Evolutionary conservation across 305 asterid species (phyloP).

Genomic region (Fraxinus baroniana): DNA sequence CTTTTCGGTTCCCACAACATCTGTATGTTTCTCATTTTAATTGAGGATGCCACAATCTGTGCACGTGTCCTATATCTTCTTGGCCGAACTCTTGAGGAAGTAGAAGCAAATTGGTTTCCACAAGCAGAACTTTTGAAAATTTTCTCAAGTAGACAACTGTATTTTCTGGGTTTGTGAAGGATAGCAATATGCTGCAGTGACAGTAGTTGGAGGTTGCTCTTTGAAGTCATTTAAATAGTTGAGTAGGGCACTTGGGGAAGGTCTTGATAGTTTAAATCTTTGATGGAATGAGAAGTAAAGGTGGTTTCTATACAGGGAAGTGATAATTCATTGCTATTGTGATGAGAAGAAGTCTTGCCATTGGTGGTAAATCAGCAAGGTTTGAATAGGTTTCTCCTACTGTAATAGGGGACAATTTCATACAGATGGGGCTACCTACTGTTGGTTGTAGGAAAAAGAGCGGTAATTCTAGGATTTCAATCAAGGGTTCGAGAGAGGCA

Average conservation of each 20-base stretch:
- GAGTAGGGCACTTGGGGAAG: neutral
- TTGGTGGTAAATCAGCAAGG: neutral
- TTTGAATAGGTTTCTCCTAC: neutral
- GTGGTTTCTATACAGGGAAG: neutral
- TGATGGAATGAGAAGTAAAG: neutral
- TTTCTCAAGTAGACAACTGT: neutral
- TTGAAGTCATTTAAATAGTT: neutral
- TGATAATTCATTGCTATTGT: neutral
- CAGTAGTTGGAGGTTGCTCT: neutral
- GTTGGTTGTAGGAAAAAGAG: neutral
- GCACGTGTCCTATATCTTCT: slow-evolving; percentile 3
- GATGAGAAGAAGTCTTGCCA: neutral
- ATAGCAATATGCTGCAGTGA: neutral
- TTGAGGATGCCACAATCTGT: neutral
- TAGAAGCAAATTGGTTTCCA: neutral
- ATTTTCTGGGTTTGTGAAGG: neutral
- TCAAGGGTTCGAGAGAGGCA: neutral
- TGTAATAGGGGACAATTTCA: neutral
- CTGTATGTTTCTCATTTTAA: neutral
- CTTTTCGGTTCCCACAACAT: neutral
- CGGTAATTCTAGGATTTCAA: neutral
- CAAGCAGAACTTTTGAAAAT: neutral
- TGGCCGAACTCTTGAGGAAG: neutral
- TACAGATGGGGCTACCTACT: neutral
- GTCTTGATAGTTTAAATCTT: neutral